Evolutionary conservation across 1,139 yeast genomes (phyloP), one percentile per base, ranked within the genome.

Genomic region (Magnusiomyces suaveolens): DNA sequence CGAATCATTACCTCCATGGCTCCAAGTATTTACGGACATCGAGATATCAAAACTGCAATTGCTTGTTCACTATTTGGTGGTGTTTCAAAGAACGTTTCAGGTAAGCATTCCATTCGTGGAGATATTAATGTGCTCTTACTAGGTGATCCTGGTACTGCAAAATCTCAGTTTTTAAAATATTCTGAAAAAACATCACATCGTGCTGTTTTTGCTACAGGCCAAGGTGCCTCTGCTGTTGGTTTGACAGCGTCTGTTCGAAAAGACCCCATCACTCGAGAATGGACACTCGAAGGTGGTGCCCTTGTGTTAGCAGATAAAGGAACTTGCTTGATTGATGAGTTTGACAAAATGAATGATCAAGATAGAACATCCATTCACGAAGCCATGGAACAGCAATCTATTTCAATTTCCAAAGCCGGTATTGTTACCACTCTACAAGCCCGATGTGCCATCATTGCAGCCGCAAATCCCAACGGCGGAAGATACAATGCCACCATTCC

Each of bases 351-450:
- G 98, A 97, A 92, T 70, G 70, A 90, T 51, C 73, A 83, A 2
- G 98, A 94, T 70, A 98, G 92, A 72, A 97, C 92, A 56, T 98
- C 98, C 2, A 92, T 92, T 75, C 99, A 92, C 73, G 99, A 92
- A 75, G 99, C 98, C n/a, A 92, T 92, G 99, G 98, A 92, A 75
- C 98, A 92, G 72, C 98, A 92, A 69, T 92, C 98, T 0, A 92
- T 92, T 60, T 89, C 97, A 16, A 92, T 92, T 65, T 97, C 98
- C 25, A 92, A 92, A 69, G 98, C 98, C 1, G 98, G 98, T 65
- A 92, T 92, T 59, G 97, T 92, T 67, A 97, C 98, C 4, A 92
- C 98, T 0, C 74, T 92, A 64, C 92, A 92, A 68, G 98, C 98
- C 1, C 80, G 98, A 66, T 89, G 98, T 0, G 87, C 97, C 0